Evolutionary conservation across 495 filamentous ascomycete species (phyloP), one percentile per base, ranked within the genome.

Genomic region (Trichoderma asperelloides): DNA sequence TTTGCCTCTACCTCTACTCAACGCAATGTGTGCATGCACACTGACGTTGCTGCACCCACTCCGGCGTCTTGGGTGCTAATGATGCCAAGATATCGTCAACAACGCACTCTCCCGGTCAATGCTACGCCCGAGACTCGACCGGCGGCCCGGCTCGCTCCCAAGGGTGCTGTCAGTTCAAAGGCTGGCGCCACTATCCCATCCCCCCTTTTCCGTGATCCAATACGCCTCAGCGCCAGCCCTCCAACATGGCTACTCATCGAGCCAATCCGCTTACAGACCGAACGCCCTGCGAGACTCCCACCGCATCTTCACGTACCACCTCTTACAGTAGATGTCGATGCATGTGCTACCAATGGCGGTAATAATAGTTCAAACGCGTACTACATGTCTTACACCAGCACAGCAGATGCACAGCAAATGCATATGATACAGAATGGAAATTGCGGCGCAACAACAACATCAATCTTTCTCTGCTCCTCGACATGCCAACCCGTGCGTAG

Each of bases 91-190:
- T 21, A 60, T 60, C 55, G 55, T 60, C 55, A 60, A 30, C 8
- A 25, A 23, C 23, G 23, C 27, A 28, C 11, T 60, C 11, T 60
- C n/a, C 27, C 7, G 25, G 47, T 25, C 47, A 21, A 51, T 51
- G 47, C 18, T 60, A 60, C 55, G 55, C 28, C 55, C 55, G 55
- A 60, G 25, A 30, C 55, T 60, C 28, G 55, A 60, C 55, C 55
- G 55, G 23, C 55, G 55, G 55, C 55, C 55, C 55, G 55, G 55
- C 55, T 60, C 55, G 55, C 27, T 25, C 55, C 55, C 18, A 60
- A 60, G 30, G 55, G 55, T 25, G 55, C 55, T 60, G 55, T 60
- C 55, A 60, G 55, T 60, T 15, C 55, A 30, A 60, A 60, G 25
- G 13, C 25, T 60, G 9, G 55, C 55, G 55, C 55, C 55, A 60